Evolutionary conservation across 202 grass and related monocot species (phyloP), one percentile per base, ranked within the genome.

Genomic region (Cymbopogon flexuosus): DNA sequence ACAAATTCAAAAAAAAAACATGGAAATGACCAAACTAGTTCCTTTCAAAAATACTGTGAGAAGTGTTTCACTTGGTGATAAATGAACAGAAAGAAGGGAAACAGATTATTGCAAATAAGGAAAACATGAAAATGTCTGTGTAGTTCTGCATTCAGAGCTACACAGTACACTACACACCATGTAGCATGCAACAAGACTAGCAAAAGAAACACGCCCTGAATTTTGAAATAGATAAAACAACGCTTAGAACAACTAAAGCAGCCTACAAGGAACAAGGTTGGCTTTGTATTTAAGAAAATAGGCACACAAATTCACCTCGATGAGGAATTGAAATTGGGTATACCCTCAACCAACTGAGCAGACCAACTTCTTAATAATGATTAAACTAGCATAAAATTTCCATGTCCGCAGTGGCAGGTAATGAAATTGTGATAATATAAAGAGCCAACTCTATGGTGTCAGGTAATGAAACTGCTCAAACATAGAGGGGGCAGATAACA

Each of bases 91-190:
- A 39, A 71, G 22, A 39, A 62, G 18, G 13, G 21, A 2, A 41
- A 54, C 29, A 35, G 16, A 31, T 52, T 34, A 70, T 54, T 54
- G 46, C 21, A 40, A 39, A 34, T 16, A 40, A 64, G 56, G 11
- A 2, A 1, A 78, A 72, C 40, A 11, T 64, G 29, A 52, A 70
- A 76, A 35, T 45, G 10, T 63, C 1, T 21, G 13, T 2, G 13
- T 34, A 79, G 14, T 83, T 70, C 59, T 84, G 54, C 52, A 70
- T 37, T 29, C 14, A 78, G 16, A 31, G 11, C 42, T 47, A 19
- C 4, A 15, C 56, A 24, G 56, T 10, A 59, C 56, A 58, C 8
- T 23, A 58, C 54, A 58, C 11, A 62, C 13, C 23, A 43, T 34
- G 34, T 21, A 70, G 27, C 14, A 47, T 65, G 14, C 43, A 68